These are phyloP conservation scores for Cladosporium sp. DNA, from an alignment of 2,329 filamentous ascomycete species.

Conservation along the genomic window DNA sequence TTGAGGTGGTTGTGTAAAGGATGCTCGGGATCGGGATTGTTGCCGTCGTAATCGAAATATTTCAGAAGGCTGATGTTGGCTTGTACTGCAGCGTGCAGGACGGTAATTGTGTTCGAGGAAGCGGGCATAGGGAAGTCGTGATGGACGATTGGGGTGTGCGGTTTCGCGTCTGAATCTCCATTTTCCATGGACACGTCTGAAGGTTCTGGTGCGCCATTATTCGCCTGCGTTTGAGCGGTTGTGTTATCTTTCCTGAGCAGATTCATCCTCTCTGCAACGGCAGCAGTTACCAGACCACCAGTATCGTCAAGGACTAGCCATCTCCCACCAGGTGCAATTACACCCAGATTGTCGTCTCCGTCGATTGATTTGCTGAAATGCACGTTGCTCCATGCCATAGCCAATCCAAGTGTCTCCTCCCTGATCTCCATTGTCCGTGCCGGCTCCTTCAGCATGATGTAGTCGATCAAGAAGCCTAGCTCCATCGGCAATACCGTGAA, in stretches of 20 bases:
- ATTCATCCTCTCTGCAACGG: slow-evolving; percentile 83
- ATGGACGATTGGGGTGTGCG: slow-evolving; percentile 25
- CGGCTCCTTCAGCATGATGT: slow-evolving; percentile 73
- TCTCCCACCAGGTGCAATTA: slow-evolving; percentile 47
- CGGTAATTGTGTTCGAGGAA: slow-evolving; percentile 67
- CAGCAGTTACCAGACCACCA: slow-evolving; percentile 71
- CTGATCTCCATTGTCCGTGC: slow-evolving; percentile 77
- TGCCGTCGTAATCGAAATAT: slow-evolving; percentile 82
- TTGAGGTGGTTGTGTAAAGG: slow-evolving; percentile 78
- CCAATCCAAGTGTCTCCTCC: slow-evolving; percentile 72
- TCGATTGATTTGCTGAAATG: slow-evolving; percentile 54
- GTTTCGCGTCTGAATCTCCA: background rate
- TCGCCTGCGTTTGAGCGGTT: slow-evolving; percentile 8
- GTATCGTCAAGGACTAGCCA: slow-evolving; percentile 87
- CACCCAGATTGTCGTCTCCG: slow-evolving; percentile 14
- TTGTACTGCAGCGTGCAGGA: slow-evolving; percentile 76
- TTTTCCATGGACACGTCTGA: slow-evolving; percentile 5
- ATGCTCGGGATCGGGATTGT: slow-evolving; percentile 56
- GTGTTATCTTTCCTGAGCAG: slow-evolving; percentile 49
- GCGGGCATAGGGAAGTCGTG: slow-evolving; percentile 55
- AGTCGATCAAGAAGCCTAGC: slow-evolving; percentile 67
- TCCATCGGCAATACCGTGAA: slow-evolving; percentile 84
- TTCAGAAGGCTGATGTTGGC: slow-evolving; percentile 81
- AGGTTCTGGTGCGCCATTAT: slow-evolving; percentile 29
- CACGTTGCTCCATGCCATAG: slow-evolving; percentile 86